Evolutionary conservation across 495 filamentous ascomycete genomes (phyloP), one percentile per base, ranked within the genome.

Genomic region (Tuber magnatum): DNA sequence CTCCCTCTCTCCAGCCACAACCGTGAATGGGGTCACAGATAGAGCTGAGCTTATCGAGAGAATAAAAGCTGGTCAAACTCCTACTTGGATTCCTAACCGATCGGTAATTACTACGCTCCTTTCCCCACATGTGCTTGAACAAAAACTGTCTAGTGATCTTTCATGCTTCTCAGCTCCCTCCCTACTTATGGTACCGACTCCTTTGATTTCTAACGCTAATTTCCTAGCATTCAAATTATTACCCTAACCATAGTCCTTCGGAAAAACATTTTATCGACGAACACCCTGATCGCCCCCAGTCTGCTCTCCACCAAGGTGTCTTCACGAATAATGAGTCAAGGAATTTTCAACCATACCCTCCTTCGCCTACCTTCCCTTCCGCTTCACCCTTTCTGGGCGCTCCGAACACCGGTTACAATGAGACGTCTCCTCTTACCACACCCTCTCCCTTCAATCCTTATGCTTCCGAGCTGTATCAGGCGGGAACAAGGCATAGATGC

Each of bases 1-100:
- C 68, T 42, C 56, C 65, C 42, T 70, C 43, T 71, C 48, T 80
- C 44, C 85, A 85, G 18, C 61, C n/a, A 43, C 39, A 61, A 79
- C 72, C 2, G 61, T 71, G 61, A 70, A 76, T 75, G 72, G 77
- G 9, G 69, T 71, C 84, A 81, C 85, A 22, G 88, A 92, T 80
- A 88, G 94, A 76, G 90, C 88, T 71, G 90, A 94, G 83, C 87
- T 97, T 76, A 97, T 97, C 75, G 89, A 93, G 83, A 87, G 91
- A 76, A 87, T 97, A 77, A 98, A 97, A 85, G 88, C 87, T 84
- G 89, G 89, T 51, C 90, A 94, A 83, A 91, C 88, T 74, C 91
- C 91, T 70, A 90, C 90, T 28, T 96, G 93, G 93, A 85, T 88
- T 40, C 88, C 89, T 48, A 87, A 88, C 82, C 85, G 85, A 79